Evolutionary conservation across 208 protist genomes (phyloP).

Genomic region (Leishmania turanica): DNA sequence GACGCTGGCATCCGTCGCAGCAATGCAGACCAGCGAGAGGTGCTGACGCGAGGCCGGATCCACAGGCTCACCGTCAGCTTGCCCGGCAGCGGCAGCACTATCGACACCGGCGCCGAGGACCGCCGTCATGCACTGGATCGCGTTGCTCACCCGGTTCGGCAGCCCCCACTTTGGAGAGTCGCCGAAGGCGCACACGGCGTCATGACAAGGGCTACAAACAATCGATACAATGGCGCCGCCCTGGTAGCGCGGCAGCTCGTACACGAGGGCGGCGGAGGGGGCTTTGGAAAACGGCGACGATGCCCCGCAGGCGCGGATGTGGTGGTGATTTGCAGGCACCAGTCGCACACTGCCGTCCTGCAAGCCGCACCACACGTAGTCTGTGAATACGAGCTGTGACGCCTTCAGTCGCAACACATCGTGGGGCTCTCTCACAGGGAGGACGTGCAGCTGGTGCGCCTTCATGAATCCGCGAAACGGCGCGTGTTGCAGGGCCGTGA

Average conservation of each 20-base stretch:
- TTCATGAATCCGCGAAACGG: slow-evolving; percentile 84
- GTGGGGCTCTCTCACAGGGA: slow-evolving; percentile 61
- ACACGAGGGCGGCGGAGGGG: slow-evolving; percentile 67
- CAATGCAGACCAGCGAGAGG: slow-evolving; percentile 82
- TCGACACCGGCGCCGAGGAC: slow-evolving; percentile 3
- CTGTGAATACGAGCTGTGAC: slow-evolving; percentile 64
- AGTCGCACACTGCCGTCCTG: slow-evolving; percentile 84
- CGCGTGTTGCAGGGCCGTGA: slow-evolving; percentile 72
- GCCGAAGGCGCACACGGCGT: slow-evolving; percentile 32
- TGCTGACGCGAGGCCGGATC: slow-evolving; percentile 46
- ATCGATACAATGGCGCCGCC: slow-evolving; percentile 69
- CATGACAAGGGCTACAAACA: slow-evolving; percentile 73
- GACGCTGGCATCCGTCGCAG: slow-evolving; percentile 81
- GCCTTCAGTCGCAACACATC: slow-evolving; percentile 69
- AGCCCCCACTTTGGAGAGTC: slow-evolving; percentile 21
- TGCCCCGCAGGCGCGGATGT: slow-evolving; percentile 52
- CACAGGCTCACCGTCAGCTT: neutral
- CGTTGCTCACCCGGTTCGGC: slow-evolving; percentile 62
- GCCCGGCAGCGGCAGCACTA: neutral
- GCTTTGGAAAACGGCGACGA: slow-evolving; percentile 53
- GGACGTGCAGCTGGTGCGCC: slow-evolving; percentile 46
- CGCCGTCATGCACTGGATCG: slow-evolving; percentile 44
- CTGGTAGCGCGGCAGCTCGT: slow-evolving; percentile 88
- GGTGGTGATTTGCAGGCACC: slow-evolving; percentile 57
- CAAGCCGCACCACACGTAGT: slow-evolving; percentile 91